phyloP scores from a whole-genome alignment of 2,329 filamentous ascomycete genomes.

The Zalaria obscura region DNA sequence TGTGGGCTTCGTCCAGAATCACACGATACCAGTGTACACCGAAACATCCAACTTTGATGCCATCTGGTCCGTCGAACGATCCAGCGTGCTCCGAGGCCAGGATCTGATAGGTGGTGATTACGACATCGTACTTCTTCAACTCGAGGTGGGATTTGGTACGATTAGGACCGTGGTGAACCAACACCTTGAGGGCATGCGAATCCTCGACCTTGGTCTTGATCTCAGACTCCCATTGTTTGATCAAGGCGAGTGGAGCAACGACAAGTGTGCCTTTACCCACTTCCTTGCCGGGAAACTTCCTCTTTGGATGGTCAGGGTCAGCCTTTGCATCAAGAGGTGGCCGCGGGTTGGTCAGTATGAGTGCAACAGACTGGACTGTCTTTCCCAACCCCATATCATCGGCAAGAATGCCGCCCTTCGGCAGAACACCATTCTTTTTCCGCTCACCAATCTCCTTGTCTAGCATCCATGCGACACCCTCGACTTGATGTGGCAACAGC shows the following conservation, averaged over 20 bases:
- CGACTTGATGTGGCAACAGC: slow-evolving; percentile 83
- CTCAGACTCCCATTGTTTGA: slow-evolving; percentile 94
- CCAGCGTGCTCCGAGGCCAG: slow-evolving; percentile 78
- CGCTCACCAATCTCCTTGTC: slow-evolving; percentile 77
- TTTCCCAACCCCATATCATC: slow-evolving; percentile 98
- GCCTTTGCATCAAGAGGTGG: slow-evolving; percentile 31
- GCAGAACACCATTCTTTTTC: slow-evolving; percentile 63
- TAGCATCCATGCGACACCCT: slow-evolving; percentile 90
- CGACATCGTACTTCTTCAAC: slow-evolving; percentile 76
- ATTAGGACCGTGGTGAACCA: slow-evolving; percentile 79
- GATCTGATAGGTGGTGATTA: slow-evolving; percentile 94
- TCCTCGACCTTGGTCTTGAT: slow-evolving; percentile 67
- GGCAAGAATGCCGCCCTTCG: slow-evolving; percentile 86
- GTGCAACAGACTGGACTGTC: slow-evolving; percentile 82
- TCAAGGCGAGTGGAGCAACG: slow-evolving; percentile 82
- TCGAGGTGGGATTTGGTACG: slow-evolving; percentile 67
- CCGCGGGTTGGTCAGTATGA: slow-evolving; percentile 72
- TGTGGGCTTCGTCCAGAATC: slow-evolving; percentile 92
- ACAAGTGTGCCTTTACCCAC: slow-evolving; percentile 74
- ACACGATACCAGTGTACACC: slow-evolving; percentile 89
- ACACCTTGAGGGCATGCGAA: slow-evolving; percentile 60
- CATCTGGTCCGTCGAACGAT: slow-evolving; percentile 42
- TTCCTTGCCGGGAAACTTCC: slow-evolving; percentile 48
- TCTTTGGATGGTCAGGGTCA: slow-evolving; percentile 41
- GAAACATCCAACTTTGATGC: slow-evolving; percentile 68